Conservation (phyloP, 1,284 basidiomycete species). For the Sanghuangporus baumii region DNA sequence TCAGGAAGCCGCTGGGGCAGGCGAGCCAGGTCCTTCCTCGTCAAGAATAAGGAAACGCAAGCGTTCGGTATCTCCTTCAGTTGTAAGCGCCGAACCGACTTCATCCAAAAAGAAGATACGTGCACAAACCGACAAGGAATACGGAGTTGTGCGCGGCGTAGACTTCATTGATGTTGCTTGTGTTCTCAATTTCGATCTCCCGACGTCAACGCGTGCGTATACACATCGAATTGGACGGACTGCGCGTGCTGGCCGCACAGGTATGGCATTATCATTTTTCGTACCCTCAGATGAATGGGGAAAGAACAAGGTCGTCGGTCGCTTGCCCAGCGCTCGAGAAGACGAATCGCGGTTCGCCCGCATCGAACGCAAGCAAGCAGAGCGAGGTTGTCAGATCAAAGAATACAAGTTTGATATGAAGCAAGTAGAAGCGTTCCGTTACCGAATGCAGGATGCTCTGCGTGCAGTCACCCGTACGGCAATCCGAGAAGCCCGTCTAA, state of each 20-base stretch:
- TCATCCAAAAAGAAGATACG: slow-evolving; percentile 24
- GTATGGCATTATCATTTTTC: slow-evolving; percentile 89
- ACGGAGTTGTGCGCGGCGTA: slow-evolving; percentile 93
- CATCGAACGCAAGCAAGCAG: slow-evolving; percentile 72
- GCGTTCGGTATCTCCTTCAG: slow-evolving; percentile 21
- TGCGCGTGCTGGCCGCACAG: slow-evolving; percentile 90
- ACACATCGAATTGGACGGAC: slow-evolving; percentile 96
- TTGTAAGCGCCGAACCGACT: slow-evolving; percentile 28
- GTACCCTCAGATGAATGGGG: slow-evolving; percentile 75
- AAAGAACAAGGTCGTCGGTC: slow-evolving; percentile 68
- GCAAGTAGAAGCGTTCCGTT: slow-evolving; percentile 97
- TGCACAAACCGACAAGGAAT: slow-evolving; percentile 60
- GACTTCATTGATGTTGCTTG: slow-evolving; percentile 98
- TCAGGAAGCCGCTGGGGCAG: slow-evolving; percentile 16
- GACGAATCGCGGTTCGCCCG: slow-evolving; percentile 79
- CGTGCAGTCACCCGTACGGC: slow-evolving; percentile 82
- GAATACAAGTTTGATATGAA: slow-evolving; percentile 93
- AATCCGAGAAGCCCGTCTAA: slow-evolving; percentile 88
- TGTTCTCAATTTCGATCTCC: slow-evolving; percentile 98
- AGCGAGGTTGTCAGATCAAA: slow-evolving; percentile 72
- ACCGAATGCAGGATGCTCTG: slow-evolving; percentile 96
- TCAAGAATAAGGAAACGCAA: slow-evolving; percentile 28
- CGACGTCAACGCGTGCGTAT: slow-evolving; percentile 84
- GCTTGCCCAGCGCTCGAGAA: slow-evolving; percentile 58
- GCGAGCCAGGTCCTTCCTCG: slow-evolving; percentile 20